Evolutionary conservation across 768 basidiomycete species (phyloP).

Genomic region (Nidula microcarpa): DNA sequence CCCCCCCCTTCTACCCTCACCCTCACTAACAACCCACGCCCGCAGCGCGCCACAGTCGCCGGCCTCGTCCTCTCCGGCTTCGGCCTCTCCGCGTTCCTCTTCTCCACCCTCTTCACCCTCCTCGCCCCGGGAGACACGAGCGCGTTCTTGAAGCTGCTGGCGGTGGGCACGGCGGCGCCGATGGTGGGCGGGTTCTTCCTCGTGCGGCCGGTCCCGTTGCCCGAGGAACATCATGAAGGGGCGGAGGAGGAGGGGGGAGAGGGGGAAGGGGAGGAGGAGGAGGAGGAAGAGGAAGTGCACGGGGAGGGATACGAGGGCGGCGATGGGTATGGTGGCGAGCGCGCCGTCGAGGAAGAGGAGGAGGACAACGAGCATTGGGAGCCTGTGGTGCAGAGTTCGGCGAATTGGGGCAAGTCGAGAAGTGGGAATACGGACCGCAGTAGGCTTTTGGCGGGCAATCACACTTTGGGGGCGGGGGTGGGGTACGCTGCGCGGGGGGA

Average conservation of each 20-base stretch:
- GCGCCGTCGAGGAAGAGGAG: no score
- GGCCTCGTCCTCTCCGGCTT: constrained; percentile 83
- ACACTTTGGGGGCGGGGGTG: neutral
- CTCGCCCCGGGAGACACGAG: constrained; percentile 69
- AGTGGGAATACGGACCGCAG: neutral
- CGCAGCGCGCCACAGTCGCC: constrained; percentile 72
- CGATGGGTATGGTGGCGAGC: no score
- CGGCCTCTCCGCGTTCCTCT: constrained; percentile 89
- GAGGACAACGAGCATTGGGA: no score
- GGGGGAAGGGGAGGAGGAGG: neutral
- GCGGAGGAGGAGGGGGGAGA: neutral
- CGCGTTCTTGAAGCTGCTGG: constrained; percentile 70
- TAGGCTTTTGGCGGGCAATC: neutral
- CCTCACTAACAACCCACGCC: neutral
- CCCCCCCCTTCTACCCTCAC: neutral
- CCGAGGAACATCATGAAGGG: neutral
- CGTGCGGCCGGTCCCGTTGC: constrained; percentile 65
- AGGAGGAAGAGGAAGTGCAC: neutral
- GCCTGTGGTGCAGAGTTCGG: no score
- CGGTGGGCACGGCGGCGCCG: constrained; percentile 73
- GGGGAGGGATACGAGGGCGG: neutral
- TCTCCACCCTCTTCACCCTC: constrained; percentile 70
- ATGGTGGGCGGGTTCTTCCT: constrained; percentile 73
- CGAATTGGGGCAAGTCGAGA: neutral
- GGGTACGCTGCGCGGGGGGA: no score